Conservation (phyloP, 495 filamentous ascomycete genomes). For the Neurospora sp. region DNA sequence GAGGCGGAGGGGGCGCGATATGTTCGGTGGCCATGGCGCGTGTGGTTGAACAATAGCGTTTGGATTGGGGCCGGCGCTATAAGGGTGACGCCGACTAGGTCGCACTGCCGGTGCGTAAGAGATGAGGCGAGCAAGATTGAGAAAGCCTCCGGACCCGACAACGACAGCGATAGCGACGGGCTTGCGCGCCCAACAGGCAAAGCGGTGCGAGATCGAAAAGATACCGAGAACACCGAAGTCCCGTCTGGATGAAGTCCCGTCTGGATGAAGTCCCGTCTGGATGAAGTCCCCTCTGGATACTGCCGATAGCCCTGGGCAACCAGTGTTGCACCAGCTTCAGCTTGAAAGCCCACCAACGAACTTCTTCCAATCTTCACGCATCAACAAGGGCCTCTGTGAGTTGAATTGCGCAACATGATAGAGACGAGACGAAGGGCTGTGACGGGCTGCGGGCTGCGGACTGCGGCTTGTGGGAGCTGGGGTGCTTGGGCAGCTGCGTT, state of each 20-base stretch:
- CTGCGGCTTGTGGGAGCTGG: slow-evolving; percentile 8
- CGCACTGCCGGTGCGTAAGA: background rate
- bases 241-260: background rate
- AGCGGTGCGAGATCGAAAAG: background rate
- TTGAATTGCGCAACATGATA: slow-evolving; percentile 24
- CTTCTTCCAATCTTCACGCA: slow-evolving; percentile 15
- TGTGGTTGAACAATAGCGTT: background rate
- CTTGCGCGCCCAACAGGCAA: background rate
- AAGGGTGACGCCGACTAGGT: background rate
- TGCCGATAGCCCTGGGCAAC: slow-evolving; percentile 4
- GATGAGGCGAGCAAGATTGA: background rate
- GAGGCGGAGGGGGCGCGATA: slow-evolving; percentile 13
- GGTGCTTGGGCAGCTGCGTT: slow-evolving; percentile 4
- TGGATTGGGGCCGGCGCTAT: background rate
- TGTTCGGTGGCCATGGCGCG: slow-evolving; percentile 22
- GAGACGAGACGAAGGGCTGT: background rate
- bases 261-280: background rate
- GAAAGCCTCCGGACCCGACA: background rate
- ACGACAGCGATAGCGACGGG: background rate
- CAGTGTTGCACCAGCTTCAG: slow-evolving; percentile 13
- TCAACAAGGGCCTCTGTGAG: slow-evolving; percentile 17
- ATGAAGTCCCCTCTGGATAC: slow-evolving; percentile 2
- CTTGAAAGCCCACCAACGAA: slow-evolving; percentile 17
- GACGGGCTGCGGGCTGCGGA: slow-evolving; percentile 1
- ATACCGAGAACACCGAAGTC: background rate